A percentile compares a stretch with the other conserved stretches of the same genome.
phyloP scores from a whole-genome alignment of 257 asterid species.

The Solanum sparsipilum region DNA sequence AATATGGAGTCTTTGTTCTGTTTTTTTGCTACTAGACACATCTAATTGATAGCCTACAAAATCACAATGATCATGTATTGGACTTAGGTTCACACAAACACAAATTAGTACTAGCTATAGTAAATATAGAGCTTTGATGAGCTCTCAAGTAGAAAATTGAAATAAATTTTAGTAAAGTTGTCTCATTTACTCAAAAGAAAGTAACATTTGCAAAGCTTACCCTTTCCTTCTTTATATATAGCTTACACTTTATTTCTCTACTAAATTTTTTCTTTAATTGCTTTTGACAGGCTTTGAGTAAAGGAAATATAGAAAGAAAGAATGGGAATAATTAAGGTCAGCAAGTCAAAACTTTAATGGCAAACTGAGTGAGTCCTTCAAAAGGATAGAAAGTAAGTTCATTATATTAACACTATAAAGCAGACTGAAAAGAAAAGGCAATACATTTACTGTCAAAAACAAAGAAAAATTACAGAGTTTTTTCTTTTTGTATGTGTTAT shows the following conservation, averaged over 20 bases:
- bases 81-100: neutral
- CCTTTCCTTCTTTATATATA: neutral
- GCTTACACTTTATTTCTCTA: neutral
- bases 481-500: neutral
- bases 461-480: neutral
- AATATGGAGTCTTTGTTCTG: neutral
- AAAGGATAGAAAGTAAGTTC: neutral
- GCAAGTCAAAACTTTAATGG: neutral
- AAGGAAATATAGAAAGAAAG: neutral
- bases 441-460: neutral
- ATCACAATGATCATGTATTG: neutral
- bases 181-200: neutral
- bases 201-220: neutral
- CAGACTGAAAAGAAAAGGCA: neutral
- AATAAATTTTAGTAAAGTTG: neutral
- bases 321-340: neutral
- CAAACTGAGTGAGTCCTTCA: neutral
- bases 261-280: neutral
- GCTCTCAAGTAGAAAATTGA: neutral
- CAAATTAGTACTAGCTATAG: neutral
- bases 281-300: neutral
- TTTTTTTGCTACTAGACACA: conserved; percentile 11
- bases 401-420: neutral
- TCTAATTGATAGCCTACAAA: neutral
- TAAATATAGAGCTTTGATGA: neutral